Base-by-base conservation (phyloP, 2,329 filamentous ascomycete species). In the Geosmithia morbida region DNA sequence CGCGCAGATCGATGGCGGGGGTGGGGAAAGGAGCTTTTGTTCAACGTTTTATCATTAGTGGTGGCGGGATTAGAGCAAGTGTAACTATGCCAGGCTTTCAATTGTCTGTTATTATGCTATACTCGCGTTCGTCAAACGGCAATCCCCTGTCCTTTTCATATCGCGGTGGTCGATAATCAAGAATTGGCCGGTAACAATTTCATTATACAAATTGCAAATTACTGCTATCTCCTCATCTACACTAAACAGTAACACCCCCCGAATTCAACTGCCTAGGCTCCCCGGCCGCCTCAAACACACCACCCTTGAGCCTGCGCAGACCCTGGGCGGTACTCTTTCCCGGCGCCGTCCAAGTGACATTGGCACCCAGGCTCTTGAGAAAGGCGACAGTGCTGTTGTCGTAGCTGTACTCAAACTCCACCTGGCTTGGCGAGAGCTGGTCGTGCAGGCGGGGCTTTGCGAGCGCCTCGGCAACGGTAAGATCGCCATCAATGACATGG, bases 251-350 rank as follows among this genome's bases (percentile, higher is more conserved):
- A 48, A 76, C 78, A 0, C 85, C 87, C 2, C 78, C 87, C 16
- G 83, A 87, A 56, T 83, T 81, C 29, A 64, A 57, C 68, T 92
- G 86, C 52, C 88, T 77, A n/a, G 87, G 85, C 64, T 94, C 88
- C 1, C 85, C 80, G 1, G 81, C 85, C 0, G 87, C 87, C 61
- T 90, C 85, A 61, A 94, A 94, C 0, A 66, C 67, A 0, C 74
- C 74, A 60, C 88, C 83, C 13, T 61, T 58, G 50, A 85, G 57
- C 51, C 79, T 63, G 47, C 81, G 72, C 52, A 96, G 62, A 0
- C 76, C 83, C 63, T 96, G 88, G 0, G 83, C 86, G 0, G 81
- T 72, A 56, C 83, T 90, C 55, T 71, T 62, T 1, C 79, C 81
- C 0, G 75, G 72, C 0, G 72, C 73, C 2, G 86, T 69, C 79